Evolutionary conservation across 768 basidiomycete species (phyloP).

Genomic region (Lactarius indigo): DNA sequence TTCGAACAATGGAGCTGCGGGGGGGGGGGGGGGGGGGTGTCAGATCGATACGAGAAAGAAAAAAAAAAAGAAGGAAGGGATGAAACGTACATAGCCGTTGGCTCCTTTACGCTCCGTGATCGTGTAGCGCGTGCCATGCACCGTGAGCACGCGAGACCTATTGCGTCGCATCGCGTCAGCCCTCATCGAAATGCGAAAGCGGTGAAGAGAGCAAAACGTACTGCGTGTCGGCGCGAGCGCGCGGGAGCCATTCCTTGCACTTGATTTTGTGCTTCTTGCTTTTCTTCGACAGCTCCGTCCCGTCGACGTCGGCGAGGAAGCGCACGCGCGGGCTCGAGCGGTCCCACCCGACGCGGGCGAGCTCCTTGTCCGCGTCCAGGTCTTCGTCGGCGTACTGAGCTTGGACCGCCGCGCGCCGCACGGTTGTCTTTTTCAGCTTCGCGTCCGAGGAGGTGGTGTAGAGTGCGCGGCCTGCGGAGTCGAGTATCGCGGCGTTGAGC

Average conservation of each 20-base stretch:
- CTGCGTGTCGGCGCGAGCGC: background rate
- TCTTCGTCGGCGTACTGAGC: background rate
- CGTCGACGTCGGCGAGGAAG: background rate
- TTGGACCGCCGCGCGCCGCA: background rate
- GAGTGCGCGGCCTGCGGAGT: constrained; percentile 4
- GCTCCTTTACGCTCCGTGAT: constrained; percentile 13
- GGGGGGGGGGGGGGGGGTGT: no score
- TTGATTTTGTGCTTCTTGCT: constrained; percentile 15
- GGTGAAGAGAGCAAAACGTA: background rate
- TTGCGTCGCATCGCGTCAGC: background rate
- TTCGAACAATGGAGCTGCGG: constrained; percentile 7
- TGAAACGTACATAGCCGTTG: constrained; percentile 14
- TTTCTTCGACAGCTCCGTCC: background rate
- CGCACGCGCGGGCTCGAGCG: constrained; percentile 18
- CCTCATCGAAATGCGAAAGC: background rate
- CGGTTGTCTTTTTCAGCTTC: constrained; percentile 20
- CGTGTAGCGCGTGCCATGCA: constrained; percentile 5
- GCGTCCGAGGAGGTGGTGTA: constrained; percentile 14
- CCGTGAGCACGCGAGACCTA: constrained; percentile 18
- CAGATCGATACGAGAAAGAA: no score
- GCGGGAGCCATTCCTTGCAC: constrained; percentile 20
- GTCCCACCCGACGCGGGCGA: constrained; percentile 19
- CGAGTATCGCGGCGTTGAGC: constrained; percentile 17
- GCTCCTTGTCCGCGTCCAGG: background rate
- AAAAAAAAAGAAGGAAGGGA: background rate